Base-by-base conservation (phyloP, 805 yeast species). In the Yarrowia yakushimensis region DNA sequence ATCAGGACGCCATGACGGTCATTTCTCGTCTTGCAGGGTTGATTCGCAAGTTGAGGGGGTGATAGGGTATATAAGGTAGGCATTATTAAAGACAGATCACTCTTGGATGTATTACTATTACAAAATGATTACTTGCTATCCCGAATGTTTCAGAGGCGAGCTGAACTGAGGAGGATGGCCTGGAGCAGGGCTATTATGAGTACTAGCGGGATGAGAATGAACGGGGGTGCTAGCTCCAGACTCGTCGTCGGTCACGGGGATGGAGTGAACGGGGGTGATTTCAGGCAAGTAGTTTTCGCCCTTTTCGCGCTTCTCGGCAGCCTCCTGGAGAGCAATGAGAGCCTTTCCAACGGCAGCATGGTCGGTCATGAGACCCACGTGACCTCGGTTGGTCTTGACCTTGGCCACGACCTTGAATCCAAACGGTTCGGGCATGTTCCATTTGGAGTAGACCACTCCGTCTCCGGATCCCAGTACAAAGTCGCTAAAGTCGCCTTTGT, bases 401-500 rank as follows among this genome's bases (percentile, higher is more conserved):
- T 85, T 86, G 9, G 87, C 92, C 13, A 80, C 88, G 1, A 88
- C 68, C 3, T 86, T 85, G 69, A 87, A 90, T 0, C 93, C 96
- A 65, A 80, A 79, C 42, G 75, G 75, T 66, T 87, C 88, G 0
- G 97, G 97, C 82, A 91, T 82, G 54, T 88, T 74, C 87, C 91
- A 87, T 66, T 82, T 82, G 67, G 87, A 88, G 73, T 88, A 88
- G 1, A 90, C 90, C 18, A 92, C 97, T 43, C 97, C 97, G 72
- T 92, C 97, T 15, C 97, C 97, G 4, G 90, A 89, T 0, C 96
- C 96, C 69, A 89, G 91, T 68, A 81, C 83, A 68, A 90, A 87
- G 68, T 88, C 86, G 66, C 81, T 84, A 74, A 88, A 91, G 66
- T 83, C 81, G 3, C 96, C 97, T 39, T 81, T 78, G 63, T 76